A percentile compares a stretch with the other conserved stretches of the same genome.
Evolutionary conservation across 495 filamentous ascomycete genomes (phyloP).

Genomic region (Thozetella sp.): DNA sequence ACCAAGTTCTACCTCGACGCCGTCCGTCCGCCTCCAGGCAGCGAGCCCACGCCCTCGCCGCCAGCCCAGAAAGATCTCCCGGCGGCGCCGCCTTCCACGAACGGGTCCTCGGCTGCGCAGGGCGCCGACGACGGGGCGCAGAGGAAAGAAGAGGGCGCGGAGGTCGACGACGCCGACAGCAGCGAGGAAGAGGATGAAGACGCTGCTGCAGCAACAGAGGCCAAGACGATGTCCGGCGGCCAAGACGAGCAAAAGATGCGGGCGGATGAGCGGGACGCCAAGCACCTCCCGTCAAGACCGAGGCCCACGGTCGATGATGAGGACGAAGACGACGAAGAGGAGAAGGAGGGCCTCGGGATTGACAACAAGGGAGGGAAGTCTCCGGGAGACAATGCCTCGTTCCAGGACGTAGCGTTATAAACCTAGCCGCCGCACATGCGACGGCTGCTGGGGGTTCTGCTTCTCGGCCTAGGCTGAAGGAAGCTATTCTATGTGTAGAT

Average conservation of each 20-base stretch:
- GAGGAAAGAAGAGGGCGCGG: slow-evolving; percentile 20
- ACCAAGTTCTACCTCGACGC: slow-evolving; percentile 95
- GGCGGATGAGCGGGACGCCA: slow-evolving; percentile 52
- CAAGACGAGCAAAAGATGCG: slow-evolving; percentile 59
- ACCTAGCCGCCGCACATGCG: not conserved
- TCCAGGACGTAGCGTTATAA: slow-evolving; percentile 57
- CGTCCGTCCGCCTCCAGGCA: slow-evolving; percentile 27
- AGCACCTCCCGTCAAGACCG: slow-evolving; percentile 45
- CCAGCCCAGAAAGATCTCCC: slow-evolving; percentile 37
- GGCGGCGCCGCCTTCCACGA: slow-evolving; percentile 23
- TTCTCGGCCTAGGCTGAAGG: no score
- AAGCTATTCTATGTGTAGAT: no score
- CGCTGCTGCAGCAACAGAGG: slow-evolving; percentile 32
- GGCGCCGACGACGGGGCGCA: slow-evolving; percentile 10
- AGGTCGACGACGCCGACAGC: slow-evolving; percentile 19
- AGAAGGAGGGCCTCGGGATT: slow-evolving; percentile 23
- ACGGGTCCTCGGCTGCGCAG: slow-evolving; percentile 9
- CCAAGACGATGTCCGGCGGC: slow-evolving; percentile 26
- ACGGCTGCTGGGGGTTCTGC: no score
- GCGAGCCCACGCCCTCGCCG: slow-evolving; percentile 15
- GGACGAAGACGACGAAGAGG: slow-evolving; percentile 32
- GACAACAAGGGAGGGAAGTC: slow-evolving; percentile 37
- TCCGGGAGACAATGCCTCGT: slow-evolving; percentile 44
- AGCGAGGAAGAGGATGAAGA: slow-evolving; percentile 29
- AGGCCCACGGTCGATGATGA: slow-evolving; percentile 32